A percentile compares a stretch with the other conserved stretches of the same genome.
Conservation (phyloP, 2,329 filamentous ascomycete species). For the Talaromyces marneffei region DNA sequence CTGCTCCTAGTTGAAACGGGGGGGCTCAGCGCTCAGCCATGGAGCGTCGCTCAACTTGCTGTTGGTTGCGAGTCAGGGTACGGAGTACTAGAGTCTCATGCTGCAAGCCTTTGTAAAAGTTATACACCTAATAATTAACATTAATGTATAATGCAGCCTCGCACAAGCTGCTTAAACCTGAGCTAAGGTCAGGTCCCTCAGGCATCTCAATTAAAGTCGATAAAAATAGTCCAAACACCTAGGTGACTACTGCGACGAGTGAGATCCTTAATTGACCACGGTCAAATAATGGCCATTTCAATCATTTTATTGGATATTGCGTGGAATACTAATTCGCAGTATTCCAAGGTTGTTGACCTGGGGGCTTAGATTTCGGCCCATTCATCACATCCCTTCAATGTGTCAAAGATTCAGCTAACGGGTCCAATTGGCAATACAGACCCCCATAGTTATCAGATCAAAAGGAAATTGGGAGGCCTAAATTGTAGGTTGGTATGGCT, state of each 20-base stretch:
- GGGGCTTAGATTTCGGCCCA: not conserved
- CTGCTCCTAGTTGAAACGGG: not conserved
- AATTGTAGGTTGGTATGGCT: not conserved
- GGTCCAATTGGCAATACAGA: not conserved
- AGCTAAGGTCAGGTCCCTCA: not conserved
- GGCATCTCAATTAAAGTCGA: conserved; percentile 2
- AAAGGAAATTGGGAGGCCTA: not conserved
- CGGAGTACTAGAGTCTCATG: no score
- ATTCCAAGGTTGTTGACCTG: not conserved
- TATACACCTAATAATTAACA: no score
- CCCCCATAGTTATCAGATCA: not conserved
- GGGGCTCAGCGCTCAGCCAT: not conserved
- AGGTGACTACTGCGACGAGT: no score
- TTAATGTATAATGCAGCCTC: not conserved
- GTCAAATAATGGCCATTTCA: not conserved
- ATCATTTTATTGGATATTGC: not conserved
- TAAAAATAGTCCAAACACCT: not conserved
- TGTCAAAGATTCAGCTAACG: not conserved
- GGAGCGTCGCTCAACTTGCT: not conserved
- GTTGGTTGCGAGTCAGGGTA: not conserved
- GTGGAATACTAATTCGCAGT: not conserved
- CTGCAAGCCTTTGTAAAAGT: no score
- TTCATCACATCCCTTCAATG: not conserved
- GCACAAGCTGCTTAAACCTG: not conserved
- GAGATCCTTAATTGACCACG: not conserved